Base-by-base conservation (phyloP, 2,329 filamentous ascomycete species). In the Venturia carpophila region DNA sequence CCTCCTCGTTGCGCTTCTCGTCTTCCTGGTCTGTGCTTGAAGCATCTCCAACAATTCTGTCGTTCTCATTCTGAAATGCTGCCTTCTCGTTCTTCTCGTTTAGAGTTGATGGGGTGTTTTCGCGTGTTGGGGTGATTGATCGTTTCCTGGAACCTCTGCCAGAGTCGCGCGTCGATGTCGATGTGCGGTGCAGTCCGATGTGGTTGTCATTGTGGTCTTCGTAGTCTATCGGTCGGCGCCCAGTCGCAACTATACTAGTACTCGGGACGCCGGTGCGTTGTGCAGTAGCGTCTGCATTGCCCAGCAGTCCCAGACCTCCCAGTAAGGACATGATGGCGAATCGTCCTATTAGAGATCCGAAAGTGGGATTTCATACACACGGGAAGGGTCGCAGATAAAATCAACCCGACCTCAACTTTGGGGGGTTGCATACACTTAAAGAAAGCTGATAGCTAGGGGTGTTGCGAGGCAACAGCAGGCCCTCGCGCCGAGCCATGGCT, bases 1-100 rank as follows among this genome's bases (percentile, higher is more conserved):
- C 75, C 41, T 75, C 72, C 21, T 71, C 67, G 65, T 78, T 71
- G 67, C 75, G 71, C 41, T 73, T 64, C 42, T 30, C 62, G 27
- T 68, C 69, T 19, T 71, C 66, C 47, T 71, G 68, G 49, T 66
- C 65, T n/a, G 41, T 49, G 21, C 47, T 64, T 5, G 27, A 37
- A 1, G 47, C 24, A 17, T 64, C 42, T 30, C 64, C 42, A 15
- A 39, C 17, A 9, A 55, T 41, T 19, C 39, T 55, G 27, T 65
- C 64, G 9, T 27, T 7, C 10, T 21, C 21, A n/a, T 62, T n/a
- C 9, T 21, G 10, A 19, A 10, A n/a, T 24, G 1, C 17, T 24
- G 62, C 30, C n/a, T 65, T 61, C 63, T 65, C 64, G 19, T 34
- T 49, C 21, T 47, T 45, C 37, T 64, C 30, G 37, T 43, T 55